Conservation (phyloP, 2,329 filamentous ascomycete genomes). For the Gnomoniopsis smithogilvyi region DNA sequence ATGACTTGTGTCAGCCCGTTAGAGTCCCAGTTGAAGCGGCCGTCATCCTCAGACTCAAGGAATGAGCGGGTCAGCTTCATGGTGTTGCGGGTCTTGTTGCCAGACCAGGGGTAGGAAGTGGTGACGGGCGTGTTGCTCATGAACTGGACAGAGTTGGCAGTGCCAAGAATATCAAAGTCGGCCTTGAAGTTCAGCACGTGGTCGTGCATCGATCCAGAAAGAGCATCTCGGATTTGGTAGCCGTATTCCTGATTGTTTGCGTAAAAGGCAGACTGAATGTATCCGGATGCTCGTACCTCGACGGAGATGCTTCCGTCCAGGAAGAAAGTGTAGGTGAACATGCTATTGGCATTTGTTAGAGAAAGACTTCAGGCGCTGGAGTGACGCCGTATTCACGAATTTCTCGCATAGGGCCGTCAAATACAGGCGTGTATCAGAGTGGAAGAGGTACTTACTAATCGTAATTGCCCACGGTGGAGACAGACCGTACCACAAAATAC, state of each 20-base stretch:
- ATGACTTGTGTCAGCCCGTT: constrained; percentile 46
- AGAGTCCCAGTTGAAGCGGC: constrained; percentile 43
- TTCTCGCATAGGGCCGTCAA: neutral
- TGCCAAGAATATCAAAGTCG: constrained; percentile 49
- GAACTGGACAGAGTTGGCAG: constrained; percentile 40
- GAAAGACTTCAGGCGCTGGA: neutral
- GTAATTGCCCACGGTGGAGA: constrained; percentile 53
- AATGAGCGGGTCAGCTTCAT: constrained; percentile 45
- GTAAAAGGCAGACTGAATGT: constrained; percentile 49
- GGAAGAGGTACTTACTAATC: constrained; percentile 33
- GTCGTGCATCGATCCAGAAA: constrained; percentile 51
- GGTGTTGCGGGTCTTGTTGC: constrained; percentile 42
- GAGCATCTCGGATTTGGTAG: constrained; percentile 44
- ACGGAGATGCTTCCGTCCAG: constrained; percentile 50
- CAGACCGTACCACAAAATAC: constrained; percentile 41
- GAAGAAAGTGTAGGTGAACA: constrained; percentile 48
- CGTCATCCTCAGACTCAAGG: constrained; percentile 39
- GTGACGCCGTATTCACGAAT: neutral
- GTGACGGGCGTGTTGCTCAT: constrained; percentile 30
- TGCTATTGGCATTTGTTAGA: constrained; percentile 24
- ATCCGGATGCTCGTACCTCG: constrained; percentile 50
- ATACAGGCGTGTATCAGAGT: neutral
- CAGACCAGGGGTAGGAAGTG: constrained; percentile 46
- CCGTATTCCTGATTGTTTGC: constrained; percentile 45
- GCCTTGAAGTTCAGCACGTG: constrained; percentile 55